These are phyloP conservation scores for Pseudotulostoma volvatum DNA, from an alignment of 495 filamentous ascomycete genomes.

Conservation along the genomic window DNA sequence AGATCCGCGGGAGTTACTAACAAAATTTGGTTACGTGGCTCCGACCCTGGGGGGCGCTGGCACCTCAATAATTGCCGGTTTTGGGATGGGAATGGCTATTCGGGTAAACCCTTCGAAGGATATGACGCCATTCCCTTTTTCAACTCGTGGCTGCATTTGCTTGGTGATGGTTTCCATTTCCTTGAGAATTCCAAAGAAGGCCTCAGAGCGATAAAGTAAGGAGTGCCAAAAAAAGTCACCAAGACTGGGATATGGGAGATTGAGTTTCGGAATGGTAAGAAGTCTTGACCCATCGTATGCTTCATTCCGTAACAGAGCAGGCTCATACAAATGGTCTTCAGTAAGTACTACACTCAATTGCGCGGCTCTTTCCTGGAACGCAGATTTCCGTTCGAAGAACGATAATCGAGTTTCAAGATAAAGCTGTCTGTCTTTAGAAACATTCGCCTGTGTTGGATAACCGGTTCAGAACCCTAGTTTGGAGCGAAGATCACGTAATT, in stretches of 20 bases:
- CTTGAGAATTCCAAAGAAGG: slow-evolving; percentile 86
- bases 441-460: slow-evolving; percentile 55
- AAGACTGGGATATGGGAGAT: slow-evolving; percentile 85
- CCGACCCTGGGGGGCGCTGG: slow-evolving; percentile 75
- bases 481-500: slow-evolving; percentile 51
- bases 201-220: slow-evolving; percentile 72
- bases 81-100: slow-evolving; percentile 78
- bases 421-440: slow-evolving; percentile 49
- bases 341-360: slow-evolving; percentile 66
- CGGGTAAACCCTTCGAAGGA: slow-evolving; percentile 73
- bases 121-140: slow-evolving; percentile 41
- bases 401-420: slow-evolving; percentile 63
- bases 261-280: slow-evolving; percentile 84
- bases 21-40: slow-evolving; percentile 64
- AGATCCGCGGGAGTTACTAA: slow-evolving; percentile 38
- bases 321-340: slow-evolving; percentile 69
- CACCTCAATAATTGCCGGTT: slow-evolving; percentile 77
- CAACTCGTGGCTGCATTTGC: slow-evolving; percentile 54
- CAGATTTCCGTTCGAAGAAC: slow-evolving; percentile 56
- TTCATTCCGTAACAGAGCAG: slow-evolving; percentile 68
- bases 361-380: slow-evolving; percentile 65
- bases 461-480: slow-evolving; percentile 59
- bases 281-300: slow-evolving; percentile 78
- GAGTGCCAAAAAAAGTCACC: slow-evolving; percentile 94
- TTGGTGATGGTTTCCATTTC: slow-evolving; percentile 73